Conservation (phyloP, 1,284 basidiomycete genomes). For the Peniophora sp. region DNA sequence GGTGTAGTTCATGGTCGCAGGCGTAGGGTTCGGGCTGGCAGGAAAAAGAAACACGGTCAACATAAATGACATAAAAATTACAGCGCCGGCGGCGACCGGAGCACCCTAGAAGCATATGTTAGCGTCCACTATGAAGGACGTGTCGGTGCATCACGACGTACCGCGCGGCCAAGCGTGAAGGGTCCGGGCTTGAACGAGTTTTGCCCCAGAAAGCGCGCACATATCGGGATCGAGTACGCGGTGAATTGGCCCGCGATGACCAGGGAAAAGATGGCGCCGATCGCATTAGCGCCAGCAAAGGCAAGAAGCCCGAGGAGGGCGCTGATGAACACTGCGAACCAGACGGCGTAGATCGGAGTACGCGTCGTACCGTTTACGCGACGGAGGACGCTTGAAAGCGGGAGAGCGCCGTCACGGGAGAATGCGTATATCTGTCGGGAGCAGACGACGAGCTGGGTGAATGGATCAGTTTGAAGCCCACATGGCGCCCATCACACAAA, state of each 20-base stretch:
- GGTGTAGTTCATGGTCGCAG: not conserved
- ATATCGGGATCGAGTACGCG: slow-evolving; percentile 21
- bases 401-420: slow-evolving; percentile 1
- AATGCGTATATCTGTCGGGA: not conserved
- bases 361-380: not conserved
- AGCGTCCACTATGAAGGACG: not conserved
- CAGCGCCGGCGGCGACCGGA: not conserved
- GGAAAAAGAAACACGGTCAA: slow-evolving; percentile 10
- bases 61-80: not conserved
- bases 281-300: slow-evolving; percentile 23
- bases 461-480: too few species aligned
- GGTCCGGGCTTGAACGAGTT: slow-evolving; percentile 20
- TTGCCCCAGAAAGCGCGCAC: slow-evolving; percentile 16
- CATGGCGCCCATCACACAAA: too few species aligned
- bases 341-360: not conserved
- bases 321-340: not conserved
- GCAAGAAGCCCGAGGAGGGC: slow-evolving; percentile 17
- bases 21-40: not conserved
- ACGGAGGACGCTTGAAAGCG: slow-evolving; percentile 2
- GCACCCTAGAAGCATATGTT: not conserved
- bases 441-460: not conserved
- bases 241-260: slow-evolving; percentile 13
- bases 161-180: slow-evolving; percentile 18
- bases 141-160: slow-evolving; percentile 7
- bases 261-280: slow-evolving; percentile 22